These are phyloP conservation scores for Triticum urartu DNA, from an alignment of 176 grass and related monocot genomes.

Conservation along the genomic window DNA sequence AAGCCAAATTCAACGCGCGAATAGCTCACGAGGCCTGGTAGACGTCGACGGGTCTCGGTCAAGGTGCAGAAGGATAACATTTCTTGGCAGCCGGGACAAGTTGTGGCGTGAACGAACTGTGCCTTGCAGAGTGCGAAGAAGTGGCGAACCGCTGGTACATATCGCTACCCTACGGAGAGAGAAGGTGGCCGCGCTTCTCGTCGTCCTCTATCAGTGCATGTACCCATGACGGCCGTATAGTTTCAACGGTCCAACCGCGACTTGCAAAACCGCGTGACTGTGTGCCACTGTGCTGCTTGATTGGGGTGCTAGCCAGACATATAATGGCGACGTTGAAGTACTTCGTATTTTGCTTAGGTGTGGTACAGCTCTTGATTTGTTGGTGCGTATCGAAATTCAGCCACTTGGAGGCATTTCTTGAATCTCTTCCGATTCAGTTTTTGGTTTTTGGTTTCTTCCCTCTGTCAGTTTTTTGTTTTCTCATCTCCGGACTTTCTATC, in stretches of 20 bases:
- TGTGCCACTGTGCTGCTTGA: neutral
- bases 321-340: neutral
- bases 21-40: neutral
- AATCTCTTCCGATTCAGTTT: no score
- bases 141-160: neutral
- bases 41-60: neutral
- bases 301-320: neutral
- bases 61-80: neutral
- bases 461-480: neutral
- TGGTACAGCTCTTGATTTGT: neutral
- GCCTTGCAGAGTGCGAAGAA: neutral
- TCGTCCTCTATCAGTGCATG: neutral
- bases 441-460: neutral
- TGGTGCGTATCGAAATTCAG: neutral
- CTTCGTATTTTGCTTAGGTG: neutral
- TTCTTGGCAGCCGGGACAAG: neutral
- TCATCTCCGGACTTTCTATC: no score
- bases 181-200: neutral
- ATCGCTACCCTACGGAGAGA: neutral
- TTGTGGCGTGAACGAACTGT: neutral
- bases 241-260: slow-evolving; percentile 4
- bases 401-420: slow-evolving; percentile 15
- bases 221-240: neutral
- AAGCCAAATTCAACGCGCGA: neutral
- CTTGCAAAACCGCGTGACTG: neutral